A percentile compares a stretch with the other conserved stretches of the same genome.
Conservation (phyloP, 2,329 filamentous ascomycete genomes). For the Cylindrodendrum hubeiense region DNA sequence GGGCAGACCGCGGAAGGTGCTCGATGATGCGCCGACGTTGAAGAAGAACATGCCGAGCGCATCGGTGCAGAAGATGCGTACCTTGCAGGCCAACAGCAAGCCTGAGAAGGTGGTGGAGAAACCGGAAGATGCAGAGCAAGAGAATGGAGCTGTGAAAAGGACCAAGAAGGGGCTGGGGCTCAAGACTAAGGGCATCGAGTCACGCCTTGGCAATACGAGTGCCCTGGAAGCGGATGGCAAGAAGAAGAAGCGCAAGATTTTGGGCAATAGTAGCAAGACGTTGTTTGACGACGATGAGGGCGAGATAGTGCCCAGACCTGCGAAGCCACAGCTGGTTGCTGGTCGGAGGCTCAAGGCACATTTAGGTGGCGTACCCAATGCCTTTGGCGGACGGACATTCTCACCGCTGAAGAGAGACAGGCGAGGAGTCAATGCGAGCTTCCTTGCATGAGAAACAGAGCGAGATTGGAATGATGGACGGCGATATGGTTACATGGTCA, state of each 20-base stretch:
- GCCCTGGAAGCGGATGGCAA: conserved; percentile 55
- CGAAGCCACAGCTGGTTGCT: conserved; percentile 48
- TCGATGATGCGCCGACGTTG: conserved; percentile 59
- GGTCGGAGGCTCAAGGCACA: conserved; percentile 50
- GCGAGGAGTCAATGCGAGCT: conserved; percentile 72
- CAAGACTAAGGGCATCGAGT: conserved; percentile 28
- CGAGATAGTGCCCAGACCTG: conserved; percentile 53
- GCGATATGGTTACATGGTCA: neutral
- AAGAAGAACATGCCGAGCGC: conserved; percentile 59
- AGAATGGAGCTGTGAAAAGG: conserved; percentile 42
- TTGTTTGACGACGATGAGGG: conserved; percentile 78
- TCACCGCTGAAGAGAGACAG: conserved; percentile 80
- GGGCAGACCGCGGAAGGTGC: conserved; percentile 58
- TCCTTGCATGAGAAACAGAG: conserved; percentile 56
- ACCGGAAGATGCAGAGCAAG: conserved; percentile 45
- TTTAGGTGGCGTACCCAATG: conserved; percentile 57
- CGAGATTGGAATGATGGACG: conserved; percentile 2
- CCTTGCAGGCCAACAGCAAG: conserved; percentile 33
- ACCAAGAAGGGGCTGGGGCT: conserved; percentile 26
- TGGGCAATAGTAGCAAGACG: conserved; percentile 72
- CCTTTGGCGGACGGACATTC: conserved; percentile 67
- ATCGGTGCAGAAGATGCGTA: conserved; percentile 50
- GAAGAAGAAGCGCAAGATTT: conserved; percentile 81
- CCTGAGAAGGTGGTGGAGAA: conserved; percentile 58
- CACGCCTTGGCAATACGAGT: conserved; percentile 27